These are phyloP conservation scores for Coemansia sp. DNA, from an alignment of 192 early-diverging fungal genomes.

Conservation along the genomic window DNA sequence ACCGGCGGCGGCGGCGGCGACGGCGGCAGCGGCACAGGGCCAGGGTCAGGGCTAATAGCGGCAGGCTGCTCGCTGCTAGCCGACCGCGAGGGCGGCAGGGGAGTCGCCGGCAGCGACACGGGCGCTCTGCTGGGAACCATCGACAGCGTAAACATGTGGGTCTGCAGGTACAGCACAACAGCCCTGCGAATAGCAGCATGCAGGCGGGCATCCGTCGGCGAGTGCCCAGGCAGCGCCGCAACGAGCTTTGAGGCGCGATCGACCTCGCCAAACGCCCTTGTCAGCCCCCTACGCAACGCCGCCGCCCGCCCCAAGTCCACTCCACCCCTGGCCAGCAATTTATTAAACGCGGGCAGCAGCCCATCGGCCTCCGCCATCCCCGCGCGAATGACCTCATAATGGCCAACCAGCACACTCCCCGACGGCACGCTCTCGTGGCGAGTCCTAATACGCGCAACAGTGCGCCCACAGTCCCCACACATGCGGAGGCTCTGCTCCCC, in stretches of 20 bases:
- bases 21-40: too few relatives aligned
- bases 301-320: conserved; percentile 59
- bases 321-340: conserved; percentile 14
- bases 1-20: too few relatives aligned
- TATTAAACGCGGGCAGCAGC: conserved; percentile 32
- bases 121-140: conserved; percentile 54
- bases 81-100: neutral
- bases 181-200: conserved; percentile 63
- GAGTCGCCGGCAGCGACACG: neutral
- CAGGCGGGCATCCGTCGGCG: conserved; percentile 56
- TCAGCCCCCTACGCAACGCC: conserved; percentile 60
- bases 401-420: conserved; percentile 20
- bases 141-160: conserved; percentile 74
- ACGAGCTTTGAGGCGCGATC: conserved; percentile 66
- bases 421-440: conserved; percentile 31
- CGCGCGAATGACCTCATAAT: conserved; percentile 12
- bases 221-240: conserved; percentile 50
- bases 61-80: neutral
- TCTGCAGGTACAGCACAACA: conserved; percentile 70
- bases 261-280: conserved; percentile 62
- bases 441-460: conserved; percentile 56
- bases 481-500: conserved; percentile 31
- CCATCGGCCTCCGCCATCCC: conserved; percentile 32
- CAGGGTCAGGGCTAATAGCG: too few relatives aligned
- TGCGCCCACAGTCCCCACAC: conserved; percentile 60